Base-by-base conservation (phyloP, 331 rosid species). In the Pyrus hybrid region DNA sequence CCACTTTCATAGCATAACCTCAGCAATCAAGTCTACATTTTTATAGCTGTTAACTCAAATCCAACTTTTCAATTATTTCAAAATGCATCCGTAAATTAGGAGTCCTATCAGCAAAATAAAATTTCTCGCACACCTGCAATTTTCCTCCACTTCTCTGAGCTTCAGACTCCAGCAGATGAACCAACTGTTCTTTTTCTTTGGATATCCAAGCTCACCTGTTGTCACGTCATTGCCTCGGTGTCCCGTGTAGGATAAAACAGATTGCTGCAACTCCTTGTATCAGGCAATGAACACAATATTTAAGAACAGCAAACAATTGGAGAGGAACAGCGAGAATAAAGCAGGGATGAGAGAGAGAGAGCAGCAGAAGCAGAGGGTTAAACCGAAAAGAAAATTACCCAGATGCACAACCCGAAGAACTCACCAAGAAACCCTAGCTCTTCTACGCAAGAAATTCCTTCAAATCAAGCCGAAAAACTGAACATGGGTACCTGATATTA, bases 211-310 rank as follows among this genome's bases (percentile, higher is more conserved):
- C 65, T 18, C 97, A 81, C 51, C 67, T 68, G 10, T 47, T 70
- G 78, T 93, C 97, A 54, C 80, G 17, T 97, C 98, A 93, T 78
- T 90, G 98, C 77, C 96, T 86, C 1, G 96, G 94, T 8, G 98
- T 90, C 67, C 98, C 98, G 26, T 93, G 97, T 79, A 93, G 93
- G 49, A 88, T 29, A 72, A 93, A 85, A 11, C 87, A 82, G 54
- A 93, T 23, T 74, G 74, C 74, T 41, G 54, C 29, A 17, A 77
- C 77, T 77, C 80, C 85, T 82, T 83, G 80, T 33, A 41, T 69
- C 26, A 93, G 79, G 76, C 79, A 82, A 29, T 29, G 32, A 29
- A 29, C 32, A 29, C 32, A 29, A 29, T 29, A 29, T 3, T 29
- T 29, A 29, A 29, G 32, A 29, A 29, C 32, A 29, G 5, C 32